Evolutionary conservation across 371 early-diverging fungal genomes (phyloP).

Genomic region (Rhizopus sp.): DNA sequence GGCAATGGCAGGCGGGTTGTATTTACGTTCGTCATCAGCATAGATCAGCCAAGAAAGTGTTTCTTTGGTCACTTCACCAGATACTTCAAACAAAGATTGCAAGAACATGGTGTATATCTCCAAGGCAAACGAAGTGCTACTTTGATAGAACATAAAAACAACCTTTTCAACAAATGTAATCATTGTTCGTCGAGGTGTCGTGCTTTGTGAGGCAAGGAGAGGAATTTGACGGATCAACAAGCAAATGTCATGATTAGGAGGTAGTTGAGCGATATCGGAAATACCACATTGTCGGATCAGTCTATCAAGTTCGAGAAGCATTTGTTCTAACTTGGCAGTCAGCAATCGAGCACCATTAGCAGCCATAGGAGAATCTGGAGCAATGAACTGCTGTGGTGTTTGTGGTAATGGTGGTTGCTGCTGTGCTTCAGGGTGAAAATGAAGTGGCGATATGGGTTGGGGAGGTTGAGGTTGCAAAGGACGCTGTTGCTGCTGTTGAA

Average conservation of each 20-base stretch:
- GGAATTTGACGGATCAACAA: conserved; percentile 71
- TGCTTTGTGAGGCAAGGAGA: conserved; percentile 62
- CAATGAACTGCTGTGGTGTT: conserved; percentile 12
- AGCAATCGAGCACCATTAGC: conserved; percentile 27
- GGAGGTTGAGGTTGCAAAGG: neutral
- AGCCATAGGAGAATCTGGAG: conserved; percentile 15
- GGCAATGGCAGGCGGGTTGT: conserved; percentile 76
- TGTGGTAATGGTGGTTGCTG: conserved; percentile 4
- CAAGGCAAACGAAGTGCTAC: conserved; percentile 69
- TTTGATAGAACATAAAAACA: conserved; percentile 77
- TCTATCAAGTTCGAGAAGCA: conserved; percentile 76
- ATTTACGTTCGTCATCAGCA: conserved; percentile 92
- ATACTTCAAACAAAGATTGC: conserved; percentile 78
- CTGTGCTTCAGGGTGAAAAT: conserved; percentile 35
- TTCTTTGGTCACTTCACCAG: conserved; percentile 78
- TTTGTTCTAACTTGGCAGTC: conserved; percentile 62
- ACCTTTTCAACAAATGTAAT: conserved; percentile 84
- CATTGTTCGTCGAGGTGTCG: conserved; percentile 69
- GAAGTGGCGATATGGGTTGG: conserved; percentile 23
- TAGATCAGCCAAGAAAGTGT: conserved; percentile 89
- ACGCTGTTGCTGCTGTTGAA: conserved; percentile 26
- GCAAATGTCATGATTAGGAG: conserved; percentile 79
- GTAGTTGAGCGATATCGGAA: conserved; percentile 64
- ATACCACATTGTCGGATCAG: conserved; percentile 56
- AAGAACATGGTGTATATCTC: conserved; percentile 84